Evolutionary conservation across 2,329 filamentous ascomycete species (phyloP), one percentile per base, ranked within the genome.

Genomic region (Cladophialophora bantiana): DNA sequence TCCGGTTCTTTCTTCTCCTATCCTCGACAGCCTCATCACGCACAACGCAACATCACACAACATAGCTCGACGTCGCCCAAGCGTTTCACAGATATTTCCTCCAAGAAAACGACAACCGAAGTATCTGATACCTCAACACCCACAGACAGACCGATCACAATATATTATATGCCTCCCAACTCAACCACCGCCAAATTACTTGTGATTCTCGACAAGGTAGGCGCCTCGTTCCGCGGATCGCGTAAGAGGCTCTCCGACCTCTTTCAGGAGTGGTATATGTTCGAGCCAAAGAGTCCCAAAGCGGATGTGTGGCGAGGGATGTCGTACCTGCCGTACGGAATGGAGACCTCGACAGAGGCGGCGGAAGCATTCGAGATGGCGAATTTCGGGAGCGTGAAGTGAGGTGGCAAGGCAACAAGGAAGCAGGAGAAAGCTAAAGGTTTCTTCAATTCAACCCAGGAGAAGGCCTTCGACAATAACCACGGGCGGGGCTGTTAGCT

Each of bases 261-360:
- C 9, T 12, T 50, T 3, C 45, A 3, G 12, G 45, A 50, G 45
- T 7, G 26, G 7, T 10, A 7, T 18, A 1, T 2, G 7, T 1
- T 9, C 7, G 45, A 18, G 5, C 20, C 18, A 31, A 4, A 50
- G 45, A 50, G 20, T 7, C 20, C 18, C 0, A 50, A 50, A 50
- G 20, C 45, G 15, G 45, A 31, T 50, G 9, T 50, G 20, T 50
- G 45, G 45, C 45, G 45, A 31, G 20, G 45, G 7, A 50, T 18
- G 45, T 50, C 45, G 45, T 50, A 50, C 10, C 13, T 50, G 15
- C 45, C 45, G 26, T 50, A 50, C 12, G 45, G 45, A 18, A 50
- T 50, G 45, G 18, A 50, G 45, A 50, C 45, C 4, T 3, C 10
- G 9, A 6, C 18, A 4, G 45, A 50, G 15, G 45, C 18, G 13